phyloP scores from a whole-genome alignment of 1,284 basidiomycete species.

The Takashimella tepidaria region DNA sequence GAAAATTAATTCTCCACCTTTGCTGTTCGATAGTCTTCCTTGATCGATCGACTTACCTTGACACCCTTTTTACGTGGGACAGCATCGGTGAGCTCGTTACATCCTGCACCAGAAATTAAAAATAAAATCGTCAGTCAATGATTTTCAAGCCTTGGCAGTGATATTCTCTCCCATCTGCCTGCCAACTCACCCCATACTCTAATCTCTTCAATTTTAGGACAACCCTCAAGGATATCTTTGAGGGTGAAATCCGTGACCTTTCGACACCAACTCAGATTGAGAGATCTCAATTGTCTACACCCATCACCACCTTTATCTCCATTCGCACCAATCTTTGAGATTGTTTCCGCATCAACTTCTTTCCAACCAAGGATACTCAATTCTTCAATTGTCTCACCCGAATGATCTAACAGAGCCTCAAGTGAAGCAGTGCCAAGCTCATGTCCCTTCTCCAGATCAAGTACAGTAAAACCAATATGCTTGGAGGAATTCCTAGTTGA shows the following conservation, averaged over 20 bases:
- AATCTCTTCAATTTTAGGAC: conserved; percentile 33
- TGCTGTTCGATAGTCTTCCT: not conserved
- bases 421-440: conserved; percentile 59
- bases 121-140: no score
- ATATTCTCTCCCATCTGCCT: no score
- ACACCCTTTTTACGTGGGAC: conserved; percentile 46
- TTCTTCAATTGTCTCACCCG: conserved; percentile 57
- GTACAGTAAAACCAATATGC: conserved; percentile 49
- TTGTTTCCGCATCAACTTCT: conserved; percentile 55
- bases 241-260: conserved; percentile 77
- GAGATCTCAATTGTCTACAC: conserved; percentile 54
- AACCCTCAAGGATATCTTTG: conserved; percentile 61
- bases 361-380: conserved; percentile 77
- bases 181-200: conserved; percentile 48
- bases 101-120: conserved; percentile 28
- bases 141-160: not conserved
- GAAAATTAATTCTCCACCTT: no score
- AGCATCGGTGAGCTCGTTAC: conserved; percentile 44
- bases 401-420: conserved; percentile 63
- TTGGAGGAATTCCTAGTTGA: no score
- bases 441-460: conserved; percentile 61
- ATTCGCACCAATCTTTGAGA: conserved; percentile 54
- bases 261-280: conserved; percentile 87
- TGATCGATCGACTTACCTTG: conserved; percentile 14
- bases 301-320: no score